Percentiles rank a stretch among this genome's conserved stretches.
Conservation (phyloP, 805 yeast species). For the Suhomyces faveliae region DNA sequence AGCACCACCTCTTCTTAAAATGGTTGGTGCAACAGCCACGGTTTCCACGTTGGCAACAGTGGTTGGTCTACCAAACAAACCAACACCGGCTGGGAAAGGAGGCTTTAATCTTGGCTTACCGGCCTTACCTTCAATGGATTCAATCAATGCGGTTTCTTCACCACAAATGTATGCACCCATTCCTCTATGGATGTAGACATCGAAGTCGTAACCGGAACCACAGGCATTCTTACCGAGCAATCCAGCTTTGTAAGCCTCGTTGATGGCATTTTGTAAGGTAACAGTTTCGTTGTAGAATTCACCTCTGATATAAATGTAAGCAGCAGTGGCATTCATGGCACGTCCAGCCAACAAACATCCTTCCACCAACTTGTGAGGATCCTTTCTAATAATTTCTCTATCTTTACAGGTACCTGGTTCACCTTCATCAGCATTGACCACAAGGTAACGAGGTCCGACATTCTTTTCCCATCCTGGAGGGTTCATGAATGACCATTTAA, state of each 20-base stretch:
- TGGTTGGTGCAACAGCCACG: conserved; percentile 86
- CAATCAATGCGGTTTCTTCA: conserved; percentile 88
- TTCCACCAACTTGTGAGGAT: conserved; percentile 87
- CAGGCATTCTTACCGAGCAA: conserved; percentile 81
- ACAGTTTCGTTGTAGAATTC: conserved; percentile 84
- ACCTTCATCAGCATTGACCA: conserved; percentile 92
- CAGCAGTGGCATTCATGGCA: conserved; percentile 92
- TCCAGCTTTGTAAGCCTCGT: conserved; percentile 83
- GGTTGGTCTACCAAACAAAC: conserved; percentile 86
- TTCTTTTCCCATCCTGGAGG: conserved; percentile 95
- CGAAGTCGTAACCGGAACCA: conserved; percentile 83
- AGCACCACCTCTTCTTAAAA: conserved; percentile 82
- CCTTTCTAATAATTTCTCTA: conserved; percentile 86
- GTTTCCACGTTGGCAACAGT: conserved; percentile 92
- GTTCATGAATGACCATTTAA: conserved; percentile 92
- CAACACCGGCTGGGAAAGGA: conserved; percentile 94
- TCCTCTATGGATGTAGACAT: conserved; percentile 83
- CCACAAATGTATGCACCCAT: conserved; percentile 94
- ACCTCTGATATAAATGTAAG: conserved; percentile 87
- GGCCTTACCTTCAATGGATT: conserved; percentile 87
- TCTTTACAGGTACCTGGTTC: conserved; percentile 95
- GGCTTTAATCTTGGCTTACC: conserved; percentile 94
- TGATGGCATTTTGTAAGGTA: conserved; percentile 73
- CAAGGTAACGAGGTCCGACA: conserved; percentile 83
- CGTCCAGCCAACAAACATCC: conserved; percentile 90